Conservation (phyloP, 2,329 filamentous ascomycete species). For the Colletotrichum noveboracense region DNA sequence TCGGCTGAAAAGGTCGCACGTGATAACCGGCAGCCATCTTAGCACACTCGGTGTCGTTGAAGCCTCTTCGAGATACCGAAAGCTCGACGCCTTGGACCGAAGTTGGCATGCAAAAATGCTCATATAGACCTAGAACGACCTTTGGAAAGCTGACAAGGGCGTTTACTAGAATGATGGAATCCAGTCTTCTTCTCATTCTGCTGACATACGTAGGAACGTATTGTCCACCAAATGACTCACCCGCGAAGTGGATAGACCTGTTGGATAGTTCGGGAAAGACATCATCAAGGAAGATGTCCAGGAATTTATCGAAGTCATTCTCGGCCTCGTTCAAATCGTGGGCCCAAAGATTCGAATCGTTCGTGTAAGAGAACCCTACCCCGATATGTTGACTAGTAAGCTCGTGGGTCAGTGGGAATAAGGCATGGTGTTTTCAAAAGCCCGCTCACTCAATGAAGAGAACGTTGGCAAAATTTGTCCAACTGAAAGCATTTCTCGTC, state of each 20-base stretch:
- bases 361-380: slow-evolving; percentile 23
- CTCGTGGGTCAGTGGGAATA: not conserved
- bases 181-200: slow-evolving; percentile 12
- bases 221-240: slow-evolving; percentile 26
- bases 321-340: slow-evolving; percentile 17
- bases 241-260: slow-evolving; percentile 21
- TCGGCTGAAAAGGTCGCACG: not conserved
- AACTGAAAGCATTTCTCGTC: not conserved
- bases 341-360: slow-evolving; percentile 16
- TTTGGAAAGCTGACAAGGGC: slow-evolving; percentile 15
- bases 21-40: not conserved
- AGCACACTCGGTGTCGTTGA: slow-evolving; percentile 11
- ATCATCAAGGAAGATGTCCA: slow-evolving; percentile 23
- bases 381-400: slow-evolving; percentile 22
- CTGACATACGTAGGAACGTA: slow-evolving; percentile 25
- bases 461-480: not conserved
- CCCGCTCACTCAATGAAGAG: not conserved
- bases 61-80: not conserved
- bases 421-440: not conserved
- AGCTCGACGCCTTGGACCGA: not conserved
- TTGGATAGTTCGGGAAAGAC: slow-evolving; percentile 20
- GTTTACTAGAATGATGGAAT: slow-evolving; percentile 23
- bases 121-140: slow-evolving; percentile 13
- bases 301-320: slow-evolving; percentile 23
- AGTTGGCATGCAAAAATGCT: slow-evolving; percentile 14